phyloP scores from a whole-genome alignment of 768 basidiomycete genomes.

The Lepiota brunneoincarnata region DNA sequence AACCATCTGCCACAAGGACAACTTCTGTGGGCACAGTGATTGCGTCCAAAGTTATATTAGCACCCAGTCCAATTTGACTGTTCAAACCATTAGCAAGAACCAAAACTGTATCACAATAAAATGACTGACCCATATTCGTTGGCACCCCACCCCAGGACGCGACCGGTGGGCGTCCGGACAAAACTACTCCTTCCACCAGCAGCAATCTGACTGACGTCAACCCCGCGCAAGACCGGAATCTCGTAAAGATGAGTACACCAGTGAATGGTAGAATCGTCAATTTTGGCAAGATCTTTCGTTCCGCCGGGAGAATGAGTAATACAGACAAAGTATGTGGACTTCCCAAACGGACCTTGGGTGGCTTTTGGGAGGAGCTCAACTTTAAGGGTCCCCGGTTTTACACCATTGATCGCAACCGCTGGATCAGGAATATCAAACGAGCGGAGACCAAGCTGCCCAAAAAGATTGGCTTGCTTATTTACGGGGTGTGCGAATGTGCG shows the following conservation, averaged over 20 bases:
- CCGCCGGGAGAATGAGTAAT: constrained; percentile 23
- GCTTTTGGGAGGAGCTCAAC: constrained; percentile 60
- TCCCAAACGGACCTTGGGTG: constrained; percentile 47
- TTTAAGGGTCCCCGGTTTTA: constrained; percentile 31
- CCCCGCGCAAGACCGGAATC: constrained; percentile 66
- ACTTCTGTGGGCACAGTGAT: constrained; percentile 87
- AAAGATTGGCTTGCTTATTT: constrained; percentile 69
- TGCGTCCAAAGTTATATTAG: constrained; percentile 55
- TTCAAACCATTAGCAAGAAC: constrained; percentile 4
- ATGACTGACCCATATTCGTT: constrained; percentile 74
- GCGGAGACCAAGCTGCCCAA: constrained; percentile 82
- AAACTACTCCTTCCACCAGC: constrained; percentile 76
- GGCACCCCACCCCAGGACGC: constrained; percentile 86
- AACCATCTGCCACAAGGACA: constrained; percentile 59
- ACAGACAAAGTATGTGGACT: constrained; percentile 40
- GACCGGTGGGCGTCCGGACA: constrained; percentile 60
- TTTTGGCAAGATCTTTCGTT: constrained; percentile 27
- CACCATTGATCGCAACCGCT: constrained; percentile 20
- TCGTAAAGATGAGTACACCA: constrained; percentile 75
- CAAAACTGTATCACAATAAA: not conserved
- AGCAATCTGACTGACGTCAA: constrained; percentile 65
- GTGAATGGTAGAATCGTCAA: constrained; percentile 44
- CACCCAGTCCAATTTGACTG: constrained; percentile 82
- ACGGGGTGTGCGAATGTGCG: constrained; percentile 80
- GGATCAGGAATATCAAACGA: constrained; percentile 51